A percentile compares a stretch with the other conserved stretches of the same genome.
phyloP scores from a whole-genome alignment of 805 yeast species.

The Wickerhamiella slavikovae region DNA sequence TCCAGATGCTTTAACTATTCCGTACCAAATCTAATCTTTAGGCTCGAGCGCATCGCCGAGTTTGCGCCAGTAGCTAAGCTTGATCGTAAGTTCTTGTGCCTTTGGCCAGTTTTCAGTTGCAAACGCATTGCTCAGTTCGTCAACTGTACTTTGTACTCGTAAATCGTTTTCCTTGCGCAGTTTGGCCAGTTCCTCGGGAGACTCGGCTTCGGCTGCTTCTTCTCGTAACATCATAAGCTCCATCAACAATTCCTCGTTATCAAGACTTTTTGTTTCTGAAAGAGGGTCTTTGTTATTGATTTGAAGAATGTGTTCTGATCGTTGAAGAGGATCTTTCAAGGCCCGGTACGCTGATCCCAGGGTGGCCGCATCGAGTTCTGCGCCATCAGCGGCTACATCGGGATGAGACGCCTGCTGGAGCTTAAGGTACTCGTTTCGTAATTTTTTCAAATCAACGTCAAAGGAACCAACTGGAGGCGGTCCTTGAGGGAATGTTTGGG shows the following conservation, averaged over 20 bases:
- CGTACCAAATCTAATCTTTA: too few species aligned
- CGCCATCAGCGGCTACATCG: slow-evolving; percentile 27
- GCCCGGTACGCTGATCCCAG: slow-evolving; percentile 65
- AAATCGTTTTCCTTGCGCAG: slow-evolving; percentile 35
- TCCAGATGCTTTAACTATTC: too few species aligned
- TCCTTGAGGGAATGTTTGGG: slow-evolving; percentile 46
- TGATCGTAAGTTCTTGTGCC: slow-evolving; percentile 47
- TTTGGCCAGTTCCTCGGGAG: slow-evolving; percentile 33
- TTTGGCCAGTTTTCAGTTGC: slow-evolving; percentile 27
- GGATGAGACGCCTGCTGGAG: slow-evolving; percentile 71
- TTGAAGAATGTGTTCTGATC: slow-evolving; percentile 42
- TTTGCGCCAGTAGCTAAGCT: slow-evolving; percentile 68
- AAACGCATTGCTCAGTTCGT: slow-evolving; percentile 28
- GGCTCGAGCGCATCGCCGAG: slow-evolving; percentile 45
- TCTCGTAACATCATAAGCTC: slow-evolving; percentile 74
- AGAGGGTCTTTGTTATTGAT: slow-evolving; percentile 33
- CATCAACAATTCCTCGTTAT: slow-evolving; percentile 36
- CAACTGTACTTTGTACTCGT: slow-evolving; percentile 30
- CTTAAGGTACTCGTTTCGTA: slow-evolving; percentile 55
- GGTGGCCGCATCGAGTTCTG: slow-evolving; percentile 23
- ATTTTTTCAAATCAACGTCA: slow-evolving; percentile 28
- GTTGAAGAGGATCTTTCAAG: slow-evolving; percentile 42
- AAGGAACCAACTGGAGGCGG: slow-evolving; percentile 46
- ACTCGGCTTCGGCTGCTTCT: slow-evolving; percentile 43
- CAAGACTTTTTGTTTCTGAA: slow-evolving; percentile 23